Percentiles rank a stretch among this genome's conserved stretches.
phyloP scores from a whole-genome alignment of 116 monocot species.

The Cymodocea nodosa region DNA sequence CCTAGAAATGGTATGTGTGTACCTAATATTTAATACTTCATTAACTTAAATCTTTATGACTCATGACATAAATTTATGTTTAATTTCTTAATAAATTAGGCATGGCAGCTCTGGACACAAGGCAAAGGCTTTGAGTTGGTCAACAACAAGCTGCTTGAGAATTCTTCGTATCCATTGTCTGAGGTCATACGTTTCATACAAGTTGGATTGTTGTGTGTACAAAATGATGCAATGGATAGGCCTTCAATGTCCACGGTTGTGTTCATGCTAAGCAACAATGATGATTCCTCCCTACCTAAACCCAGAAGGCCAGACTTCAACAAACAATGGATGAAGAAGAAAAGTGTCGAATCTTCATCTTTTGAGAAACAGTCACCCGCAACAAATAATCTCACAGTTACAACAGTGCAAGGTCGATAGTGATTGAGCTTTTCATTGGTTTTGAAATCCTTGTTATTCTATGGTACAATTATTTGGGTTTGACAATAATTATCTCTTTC shows the following conservation, averaged over 20 bases:
- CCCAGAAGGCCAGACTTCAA: constrained; percentile 13
- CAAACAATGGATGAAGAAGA: background rate
- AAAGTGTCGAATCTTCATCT: background rate
- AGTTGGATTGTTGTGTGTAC: constrained; percentile 20
- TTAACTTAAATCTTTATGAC: background rate
- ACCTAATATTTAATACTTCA: background rate
- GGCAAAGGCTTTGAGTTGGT: constrained; percentile 14
- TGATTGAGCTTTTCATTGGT: too few relatives aligned
- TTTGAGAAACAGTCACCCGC: too few relatives aligned
- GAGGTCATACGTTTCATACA: constrained; percentile 17
- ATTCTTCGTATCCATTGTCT: background rate
- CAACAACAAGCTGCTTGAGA: background rate
- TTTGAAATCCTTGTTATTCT: too few relatives aligned
- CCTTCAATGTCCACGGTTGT: constrained; percentile 23
- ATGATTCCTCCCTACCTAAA: constrained; percentile 5
- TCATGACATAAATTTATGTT: background rate
- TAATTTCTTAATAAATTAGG: background rate
- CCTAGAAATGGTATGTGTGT: background rate
- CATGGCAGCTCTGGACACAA: constrained; percentile 10
- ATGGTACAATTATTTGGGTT: too few relatives aligned
- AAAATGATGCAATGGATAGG: constrained; percentile 12
- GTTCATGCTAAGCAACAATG: constrained; percentile 17
- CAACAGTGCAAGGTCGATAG: too few relatives aligned
- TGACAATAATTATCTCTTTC: too few relatives aligned
- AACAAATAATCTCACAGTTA: too few relatives aligned